These are phyloP conservation scores for Buddleja alternifolia DNA, from an alignment of 257 asterid species.

Conservation along the genomic window DNA sequence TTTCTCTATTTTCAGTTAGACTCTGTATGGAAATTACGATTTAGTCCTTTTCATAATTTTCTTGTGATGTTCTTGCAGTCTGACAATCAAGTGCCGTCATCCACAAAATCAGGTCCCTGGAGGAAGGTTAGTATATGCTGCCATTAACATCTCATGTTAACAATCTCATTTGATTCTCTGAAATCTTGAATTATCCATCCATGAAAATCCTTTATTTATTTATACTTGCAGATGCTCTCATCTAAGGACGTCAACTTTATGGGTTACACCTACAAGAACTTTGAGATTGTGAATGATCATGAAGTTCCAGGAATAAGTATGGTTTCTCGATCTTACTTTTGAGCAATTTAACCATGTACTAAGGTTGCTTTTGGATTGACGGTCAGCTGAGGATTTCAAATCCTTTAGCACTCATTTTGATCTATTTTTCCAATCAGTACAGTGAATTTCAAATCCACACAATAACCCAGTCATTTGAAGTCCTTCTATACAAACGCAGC, in stretches of 20 bases:
- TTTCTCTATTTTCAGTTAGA: conserved; percentile 25
- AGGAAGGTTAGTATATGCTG: conserved; percentile 75
- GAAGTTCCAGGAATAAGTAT: conserved; percentile 87
- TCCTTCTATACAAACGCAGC: too few relatives aligned
- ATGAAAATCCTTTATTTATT: neutral
- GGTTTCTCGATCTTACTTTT: conserved; percentile 19
- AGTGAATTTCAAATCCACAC: too few relatives aligned
- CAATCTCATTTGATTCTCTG: conserved; percentile 6
- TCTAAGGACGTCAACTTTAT: conserved; percentile 96
- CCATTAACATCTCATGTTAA: conserved; percentile 9
- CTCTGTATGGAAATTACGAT: conserved; percentile 19
- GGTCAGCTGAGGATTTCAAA: too few relatives aligned
- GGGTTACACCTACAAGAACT: conserved; percentile 98
- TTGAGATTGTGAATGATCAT: conserved; percentile 88
- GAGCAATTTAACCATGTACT: conserved; percentile 7
- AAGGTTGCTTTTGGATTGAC: too few relatives aligned
- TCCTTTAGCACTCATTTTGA: too few relatives aligned
- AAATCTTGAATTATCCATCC: neutral
- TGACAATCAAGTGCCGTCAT: conserved; percentile 63
- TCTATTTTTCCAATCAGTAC: too few relatives aligned
- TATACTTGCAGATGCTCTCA: conserved; percentile 81
- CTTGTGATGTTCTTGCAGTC: conserved; percentile 49
- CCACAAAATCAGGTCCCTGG: conserved; percentile 97
- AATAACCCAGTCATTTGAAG: too few relatives aligned
- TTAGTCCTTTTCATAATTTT: conserved; percentile 22